Evolutionary conservation across 75 land plant genomes (phyloP).

Genomic region (Gnetum montanum): DNA sequence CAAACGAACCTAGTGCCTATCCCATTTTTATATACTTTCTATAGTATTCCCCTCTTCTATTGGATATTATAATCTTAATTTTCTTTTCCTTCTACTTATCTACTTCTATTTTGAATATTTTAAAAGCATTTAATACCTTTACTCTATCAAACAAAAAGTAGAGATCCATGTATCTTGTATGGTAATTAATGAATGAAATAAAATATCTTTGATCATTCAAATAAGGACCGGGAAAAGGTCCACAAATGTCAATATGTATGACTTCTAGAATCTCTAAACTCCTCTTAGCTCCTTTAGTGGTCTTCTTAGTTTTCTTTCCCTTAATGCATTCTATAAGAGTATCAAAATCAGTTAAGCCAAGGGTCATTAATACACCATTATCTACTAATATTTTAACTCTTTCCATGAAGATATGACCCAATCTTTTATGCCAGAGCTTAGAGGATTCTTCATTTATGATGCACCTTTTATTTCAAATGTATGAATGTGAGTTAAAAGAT

Average conservation of each 20-base stretch:
- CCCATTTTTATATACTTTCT: not conserved
- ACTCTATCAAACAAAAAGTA: not conserved
- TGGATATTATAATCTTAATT: conserved; percentile 3
- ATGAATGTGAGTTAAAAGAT: not conserved
- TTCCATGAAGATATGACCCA: conserved; percentile 15
- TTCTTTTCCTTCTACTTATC: not conserved
- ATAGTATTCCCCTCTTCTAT: not conserved
- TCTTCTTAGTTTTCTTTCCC: conserved; percentile 10
- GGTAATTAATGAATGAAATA: conserved; percentile 1
- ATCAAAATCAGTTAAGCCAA: conserved; percentile 11
- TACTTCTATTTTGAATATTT: conserved; percentile 1
- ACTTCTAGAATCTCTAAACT: not conserved
- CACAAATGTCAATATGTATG: conserved; percentile 7
- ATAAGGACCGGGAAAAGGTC: not conserved
- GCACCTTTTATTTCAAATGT: not conserved
- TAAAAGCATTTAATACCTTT: conserved; percentile 6
- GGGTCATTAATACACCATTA: not conserved
- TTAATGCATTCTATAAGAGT: conserved; percentile 15
- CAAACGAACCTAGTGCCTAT: not conserved
- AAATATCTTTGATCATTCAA: not conserved
- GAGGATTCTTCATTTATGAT: conserved; percentile 1
- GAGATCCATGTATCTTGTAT: not conserved
- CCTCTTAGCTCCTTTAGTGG: not conserved
- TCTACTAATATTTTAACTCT: conserved; percentile 10
- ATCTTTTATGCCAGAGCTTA: conserved; percentile 13